Conservation (phyloP, 2,329 filamentous ascomycete genomes). For the Endoconidiophora polonica region DNA sequence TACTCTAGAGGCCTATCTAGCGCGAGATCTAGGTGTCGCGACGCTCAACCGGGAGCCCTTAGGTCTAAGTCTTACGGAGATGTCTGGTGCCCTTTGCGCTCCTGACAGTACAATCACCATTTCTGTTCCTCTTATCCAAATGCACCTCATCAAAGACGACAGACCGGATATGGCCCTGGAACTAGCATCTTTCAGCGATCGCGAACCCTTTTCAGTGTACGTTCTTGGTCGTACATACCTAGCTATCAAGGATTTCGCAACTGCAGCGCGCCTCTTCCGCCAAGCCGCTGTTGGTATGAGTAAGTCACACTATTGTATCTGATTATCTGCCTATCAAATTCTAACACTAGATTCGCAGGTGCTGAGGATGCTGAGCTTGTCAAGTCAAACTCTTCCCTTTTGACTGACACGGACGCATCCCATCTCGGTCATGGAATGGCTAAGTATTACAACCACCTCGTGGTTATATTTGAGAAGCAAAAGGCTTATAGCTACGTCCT, state of each 20-base stretch:
- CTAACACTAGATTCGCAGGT: conserved; percentile 20
- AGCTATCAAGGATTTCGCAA: conserved; percentile 53
- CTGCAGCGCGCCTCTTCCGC: conserved; percentile 60
- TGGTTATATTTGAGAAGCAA: conserved; percentile 62
- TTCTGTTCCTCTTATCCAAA: conserved; percentile 43
- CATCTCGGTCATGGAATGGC: conserved; percentile 61
- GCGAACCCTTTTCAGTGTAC: conserved; percentile 54
- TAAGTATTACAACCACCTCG: conserved; percentile 74
- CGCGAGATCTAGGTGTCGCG: conserved; percentile 45
- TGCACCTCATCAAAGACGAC: conserved; percentile 41
- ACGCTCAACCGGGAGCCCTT: conserved; percentile 34
- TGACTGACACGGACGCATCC: conserved; percentile 29
- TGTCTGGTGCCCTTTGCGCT: conserved; percentile 49
- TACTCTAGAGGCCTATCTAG: conserved; percentile 37
- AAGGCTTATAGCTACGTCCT: conserved; percentile 66
- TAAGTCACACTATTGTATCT: conserved; percentile 29
- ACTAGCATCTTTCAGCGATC: conserved; percentile 37
- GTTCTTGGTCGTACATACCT: conserved; percentile 69
- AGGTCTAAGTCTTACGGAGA: conserved; percentile 45
- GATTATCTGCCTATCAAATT: background rate
- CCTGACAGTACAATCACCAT: conserved; percentile 49
- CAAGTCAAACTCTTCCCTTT: conserved; percentile 17
- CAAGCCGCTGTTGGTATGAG: conserved; percentile 70
- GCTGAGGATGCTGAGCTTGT: conserved; percentile 29
- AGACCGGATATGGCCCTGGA: conserved; percentile 43